A percentile compares a stretch with the other conserved stretches of the same genome.
phyloP scores from a whole-genome alignment of 805 yeast genomes.

The Lachancea lanzarotensis region DNA sequence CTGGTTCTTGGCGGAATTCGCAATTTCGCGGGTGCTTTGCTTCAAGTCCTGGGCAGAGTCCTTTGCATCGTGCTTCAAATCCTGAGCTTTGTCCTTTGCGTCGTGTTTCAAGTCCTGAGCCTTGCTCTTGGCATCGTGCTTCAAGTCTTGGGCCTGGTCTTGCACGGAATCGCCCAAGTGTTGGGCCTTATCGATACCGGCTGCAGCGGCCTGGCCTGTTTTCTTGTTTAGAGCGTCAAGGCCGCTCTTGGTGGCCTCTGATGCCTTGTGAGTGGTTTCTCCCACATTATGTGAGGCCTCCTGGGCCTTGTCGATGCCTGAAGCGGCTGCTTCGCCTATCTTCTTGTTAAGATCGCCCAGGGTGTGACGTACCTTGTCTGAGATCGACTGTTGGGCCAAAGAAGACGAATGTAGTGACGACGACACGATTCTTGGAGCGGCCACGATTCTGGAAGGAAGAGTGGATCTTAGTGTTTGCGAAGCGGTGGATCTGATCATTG shows the following conservation, averaged over 20 bases:
- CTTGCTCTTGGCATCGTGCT: conserved; percentile 8
- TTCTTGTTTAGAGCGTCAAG: conserved; percentile 21
- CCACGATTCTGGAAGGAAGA: conserved; percentile 9
- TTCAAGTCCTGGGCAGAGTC: conserved; percentile 1
- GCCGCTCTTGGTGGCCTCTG: conserved; percentile 14
- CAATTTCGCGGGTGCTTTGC: neutral
- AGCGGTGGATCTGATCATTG: conserved; percentile 4
- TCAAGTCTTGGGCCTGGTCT: conserved; percentile 6
- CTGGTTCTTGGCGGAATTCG: neutral
- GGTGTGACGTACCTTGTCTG: conserved; percentile 16
- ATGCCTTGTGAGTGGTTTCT: conserved; percentile 7
- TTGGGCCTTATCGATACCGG: conserved; percentile 24
- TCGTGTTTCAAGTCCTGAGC: conserved; percentile 12
- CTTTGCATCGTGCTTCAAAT: conserved; percentile 2
- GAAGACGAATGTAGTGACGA: conserved; percentile 9
- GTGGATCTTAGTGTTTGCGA: neutral
- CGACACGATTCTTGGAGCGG: conserved; percentile 6
- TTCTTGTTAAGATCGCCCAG: conserved; percentile 21
- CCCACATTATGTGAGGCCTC: conserved; percentile 14
- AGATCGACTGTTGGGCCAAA: conserved; percentile 1
- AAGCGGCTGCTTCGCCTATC: conserved; percentile 22
- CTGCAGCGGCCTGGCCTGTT: conserved; percentile 21
- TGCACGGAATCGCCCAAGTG: conserved; percentile 9
- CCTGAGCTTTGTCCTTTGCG: conserved; percentile 4
- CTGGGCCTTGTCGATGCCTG: conserved; percentile 23